Percentiles rank a stretch among this genome's conserved stretches.
phyloP scores from a whole-genome alignment of 2,329 filamentous ascomycete genomes.

The Fusarium annulatum region DNA sequence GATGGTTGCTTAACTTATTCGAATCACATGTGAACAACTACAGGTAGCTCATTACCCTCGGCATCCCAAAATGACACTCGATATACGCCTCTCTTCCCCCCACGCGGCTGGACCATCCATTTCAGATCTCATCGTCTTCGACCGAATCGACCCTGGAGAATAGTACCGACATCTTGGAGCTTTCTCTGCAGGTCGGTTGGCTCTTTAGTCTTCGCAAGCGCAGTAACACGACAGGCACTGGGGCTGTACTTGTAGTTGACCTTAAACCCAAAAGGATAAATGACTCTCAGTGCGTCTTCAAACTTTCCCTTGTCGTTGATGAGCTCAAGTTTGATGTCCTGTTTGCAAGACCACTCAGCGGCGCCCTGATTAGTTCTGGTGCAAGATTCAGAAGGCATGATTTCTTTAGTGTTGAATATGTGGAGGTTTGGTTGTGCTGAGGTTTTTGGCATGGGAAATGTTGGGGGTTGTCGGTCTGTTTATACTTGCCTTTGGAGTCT shows the following conservation, averaged over 20 bases:
- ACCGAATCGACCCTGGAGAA: not conserved
- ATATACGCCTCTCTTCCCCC: not conserved
- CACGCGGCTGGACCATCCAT: accelerated
- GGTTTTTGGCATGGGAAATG: not conserved
- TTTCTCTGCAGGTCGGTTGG: not conserved
- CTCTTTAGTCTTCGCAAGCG: not conserved
- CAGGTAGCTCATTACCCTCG: not conserved
- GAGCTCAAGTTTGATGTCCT: not conserved
- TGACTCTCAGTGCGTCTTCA: not conserved
- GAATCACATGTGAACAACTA: not conserved
- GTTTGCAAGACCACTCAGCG: not conserved
- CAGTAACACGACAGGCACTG: not conserved
- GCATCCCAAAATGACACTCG: not conserved
- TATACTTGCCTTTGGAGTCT: no score
- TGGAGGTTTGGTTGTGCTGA: no score
- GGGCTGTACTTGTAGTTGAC: not conserved
- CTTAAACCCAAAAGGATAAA: not conserved
- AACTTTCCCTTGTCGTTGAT: not conserved
- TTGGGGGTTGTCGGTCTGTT: not conserved
- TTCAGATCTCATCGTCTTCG: not conserved
- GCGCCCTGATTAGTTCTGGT: not conserved
- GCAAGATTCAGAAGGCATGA: not conserved
- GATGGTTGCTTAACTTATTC: accelerated
- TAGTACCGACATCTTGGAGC: not conserved
- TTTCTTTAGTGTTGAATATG: not conserved